Evolutionary conservation across 805 yeast genomes (phyloP).

Genomic region (Candida ficus): DNA sequence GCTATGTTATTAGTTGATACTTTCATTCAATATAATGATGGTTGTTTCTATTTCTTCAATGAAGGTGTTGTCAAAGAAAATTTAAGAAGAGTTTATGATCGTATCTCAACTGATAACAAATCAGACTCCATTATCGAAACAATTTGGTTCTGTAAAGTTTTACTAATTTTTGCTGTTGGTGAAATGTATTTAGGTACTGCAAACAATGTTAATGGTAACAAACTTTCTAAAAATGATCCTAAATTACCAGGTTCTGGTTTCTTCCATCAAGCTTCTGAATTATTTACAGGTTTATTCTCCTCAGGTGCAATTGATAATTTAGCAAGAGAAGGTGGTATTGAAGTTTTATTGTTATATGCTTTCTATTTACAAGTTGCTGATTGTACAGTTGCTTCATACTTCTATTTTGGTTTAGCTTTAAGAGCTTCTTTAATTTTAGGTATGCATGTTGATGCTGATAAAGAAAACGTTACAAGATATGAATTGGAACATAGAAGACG

Average conservation of each 20-base stretch:
- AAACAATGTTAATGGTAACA: conserved; percentile 49
- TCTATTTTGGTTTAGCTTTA: conserved; percentile 72
- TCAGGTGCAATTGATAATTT: conserved; percentile 77
- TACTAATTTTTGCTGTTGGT: conserved; percentile 71
- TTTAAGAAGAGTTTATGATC: conserved; percentile 56
- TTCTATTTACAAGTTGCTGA: conserved; percentile 81
- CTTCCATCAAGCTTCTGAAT: conserved; percentile 73
- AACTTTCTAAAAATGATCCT: conserved; percentile 26
- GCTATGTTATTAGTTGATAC: conserved; percentile 73
- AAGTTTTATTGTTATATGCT: conserved; percentile 68
- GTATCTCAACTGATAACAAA: conserved; percentile 26
- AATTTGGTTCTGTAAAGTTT: conserved; percentile 74
- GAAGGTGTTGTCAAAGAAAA: conserved; percentile 73
- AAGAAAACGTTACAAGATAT: conserved; percentile 55
- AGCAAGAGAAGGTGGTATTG: conserved; percentile 76
- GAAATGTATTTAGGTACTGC: conserved; percentile 81
- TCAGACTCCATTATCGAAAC: conserved; percentile 61
- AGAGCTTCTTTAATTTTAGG: conserved; percentile 70
- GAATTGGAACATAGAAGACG: conserved; percentile 82
- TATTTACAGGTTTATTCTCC: conserved; percentile 71
- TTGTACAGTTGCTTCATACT: conserved; percentile 75
- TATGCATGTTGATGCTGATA: conserved; percentile 78
- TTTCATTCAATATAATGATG: conserved; percentile 74
- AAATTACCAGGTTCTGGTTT: conserved; percentile 76
- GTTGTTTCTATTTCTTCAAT: conserved; percentile 79